Percentiles rank a stretch among this genome's conserved stretches.
Evolutionary conservation across 208 protist species (phyloP).

Genomic region (Borovskyia barvae): DNA sequence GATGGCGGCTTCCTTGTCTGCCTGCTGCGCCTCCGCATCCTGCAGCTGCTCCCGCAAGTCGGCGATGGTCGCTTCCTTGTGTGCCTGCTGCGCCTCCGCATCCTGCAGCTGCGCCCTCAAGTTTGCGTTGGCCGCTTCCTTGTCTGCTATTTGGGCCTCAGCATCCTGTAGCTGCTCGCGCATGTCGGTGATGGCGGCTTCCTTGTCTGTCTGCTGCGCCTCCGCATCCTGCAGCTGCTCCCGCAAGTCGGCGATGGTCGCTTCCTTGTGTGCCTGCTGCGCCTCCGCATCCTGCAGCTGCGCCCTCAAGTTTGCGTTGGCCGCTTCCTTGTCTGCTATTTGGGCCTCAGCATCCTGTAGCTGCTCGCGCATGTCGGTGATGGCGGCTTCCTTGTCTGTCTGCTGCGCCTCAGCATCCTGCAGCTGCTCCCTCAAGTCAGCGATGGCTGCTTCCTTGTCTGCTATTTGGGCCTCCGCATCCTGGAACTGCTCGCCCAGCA

Average conservation of each 20-base stretch:
- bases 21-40: neutral
- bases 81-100: neutral
- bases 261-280: constrained; percentile 1
- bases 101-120: neutral
- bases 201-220: neutral
- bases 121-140: neutral
- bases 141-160: constrained; percentile 11
- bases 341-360: constrained; percentile 17
- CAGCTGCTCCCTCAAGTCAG: constrained; percentile 12
- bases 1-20: neutral
- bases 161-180: constrained; percentile 27
- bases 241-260: constrained; percentile 13
- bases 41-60: constrained; percentile 11
- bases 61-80: constrained; percentile 5
- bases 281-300: neutral
- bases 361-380: constrained; percentile 8
- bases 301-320: no score
- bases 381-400: neutral
- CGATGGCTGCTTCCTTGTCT: constrained; percentile 7
- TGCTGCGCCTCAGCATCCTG: neutral
- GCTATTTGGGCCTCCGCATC: neutral
- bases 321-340: constrained; percentile 10
- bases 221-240: constrained; percentile 6
- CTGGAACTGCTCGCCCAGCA: neutral
- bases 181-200: neutral